Evolutionary conservation across 345 rosid species (phyloP).

Genomic region (Hirschfeldia incana): DNA sequence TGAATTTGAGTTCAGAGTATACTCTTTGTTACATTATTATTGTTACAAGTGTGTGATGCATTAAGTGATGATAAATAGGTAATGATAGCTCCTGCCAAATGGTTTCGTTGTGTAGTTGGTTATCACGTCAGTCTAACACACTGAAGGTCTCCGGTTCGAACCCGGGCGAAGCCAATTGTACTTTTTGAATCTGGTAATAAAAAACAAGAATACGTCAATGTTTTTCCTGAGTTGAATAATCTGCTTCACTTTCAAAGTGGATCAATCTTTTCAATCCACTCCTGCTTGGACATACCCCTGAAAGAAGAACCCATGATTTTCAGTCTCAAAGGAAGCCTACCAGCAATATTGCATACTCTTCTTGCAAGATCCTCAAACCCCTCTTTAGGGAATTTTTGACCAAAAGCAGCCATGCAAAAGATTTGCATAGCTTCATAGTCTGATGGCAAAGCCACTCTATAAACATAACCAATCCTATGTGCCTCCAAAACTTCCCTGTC

Average conservation of each 20-base stretch:
- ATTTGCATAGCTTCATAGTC: slow-evolving; percentile 8
- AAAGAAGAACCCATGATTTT: slow-evolving; percentile 7
- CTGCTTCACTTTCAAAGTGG: slow-evolving; percentile 1
- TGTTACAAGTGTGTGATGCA: too few relatives aligned
- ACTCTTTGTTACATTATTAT: too few relatives aligned
- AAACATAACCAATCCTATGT: background rate
- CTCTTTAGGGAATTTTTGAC: background rate
- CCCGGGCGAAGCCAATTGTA: slow-evolving; percentile 61
- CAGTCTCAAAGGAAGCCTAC: background rate
- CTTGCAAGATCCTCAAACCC: background rate
- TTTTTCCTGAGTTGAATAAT: background rate
- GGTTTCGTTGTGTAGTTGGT: slow-evolving; percentile 99
- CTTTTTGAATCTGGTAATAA: background rate
- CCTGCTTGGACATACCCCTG: background rate
- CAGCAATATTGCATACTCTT: background rate
- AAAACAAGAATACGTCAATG: background rate
- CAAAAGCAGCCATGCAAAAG: slow-evolving; percentile 12
- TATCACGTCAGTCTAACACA: slow-evolving; percentile 99
- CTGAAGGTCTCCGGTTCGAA: slow-evolving; percentile 97
- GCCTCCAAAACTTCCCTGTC: slow-evolving; percentile 5
- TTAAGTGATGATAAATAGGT: too few relatives aligned
- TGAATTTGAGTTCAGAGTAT: too few relatives aligned
- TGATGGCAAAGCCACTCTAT: slow-evolving; percentile 13
- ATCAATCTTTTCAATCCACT: slow-evolving; percentile 13
- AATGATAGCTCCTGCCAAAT: too few relatives aligned